These are phyloP conservation scores for Trypanosoma scelopori DNA, from an alignment of 208 protist genomes.

Conservation along the genomic window DNA sequence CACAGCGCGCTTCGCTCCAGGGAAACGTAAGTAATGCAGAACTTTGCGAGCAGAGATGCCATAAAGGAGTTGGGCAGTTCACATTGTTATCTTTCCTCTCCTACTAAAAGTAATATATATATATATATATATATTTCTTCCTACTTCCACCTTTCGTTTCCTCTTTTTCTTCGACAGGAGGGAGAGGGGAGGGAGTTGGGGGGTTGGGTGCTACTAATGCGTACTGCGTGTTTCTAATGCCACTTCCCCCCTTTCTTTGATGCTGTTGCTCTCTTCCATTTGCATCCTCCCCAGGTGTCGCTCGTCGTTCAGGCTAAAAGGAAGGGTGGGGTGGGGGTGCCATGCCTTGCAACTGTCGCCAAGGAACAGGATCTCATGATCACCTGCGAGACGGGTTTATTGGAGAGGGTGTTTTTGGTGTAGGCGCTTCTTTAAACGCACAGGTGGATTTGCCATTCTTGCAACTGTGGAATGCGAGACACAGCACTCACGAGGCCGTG, in stretches of 20 bases:
- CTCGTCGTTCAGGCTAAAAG: not conserved
- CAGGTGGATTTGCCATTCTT: constrained; percentile 56
- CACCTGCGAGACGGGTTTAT: constrained; percentile 71
- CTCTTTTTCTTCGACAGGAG: too few species aligned
- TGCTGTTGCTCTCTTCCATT: not conserved
- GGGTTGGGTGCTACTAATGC: too few species aligned
- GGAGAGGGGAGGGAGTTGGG: too few species aligned
- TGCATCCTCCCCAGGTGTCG: not conserved
- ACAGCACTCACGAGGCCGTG: constrained; percentile 41
- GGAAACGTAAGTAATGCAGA: constrained; percentile 42
- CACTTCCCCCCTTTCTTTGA: not conserved
- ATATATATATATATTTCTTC: not conserved
- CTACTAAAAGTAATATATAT: too few species aligned
- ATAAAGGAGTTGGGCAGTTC: not conserved
- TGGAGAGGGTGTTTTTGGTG: constrained; percentile 62
- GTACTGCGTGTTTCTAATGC: too few species aligned
- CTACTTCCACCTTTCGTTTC: too few species aligned
- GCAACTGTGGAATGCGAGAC: constrained; percentile 71
- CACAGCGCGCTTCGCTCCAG: constrained; percentile 64
- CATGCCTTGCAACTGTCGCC: constrained; percentile 88
- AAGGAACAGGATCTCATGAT: constrained; percentile 69
- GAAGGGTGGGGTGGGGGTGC: too few species aligned
- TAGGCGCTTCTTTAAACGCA: constrained; percentile 64
- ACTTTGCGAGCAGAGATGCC: not conserved
- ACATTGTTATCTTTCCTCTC: constrained; percentile 13